phyloP scores from a whole-genome alignment of 228 moss, liverwort and hornwort genomes.

The Sphagnum magellanicum region DNA sequence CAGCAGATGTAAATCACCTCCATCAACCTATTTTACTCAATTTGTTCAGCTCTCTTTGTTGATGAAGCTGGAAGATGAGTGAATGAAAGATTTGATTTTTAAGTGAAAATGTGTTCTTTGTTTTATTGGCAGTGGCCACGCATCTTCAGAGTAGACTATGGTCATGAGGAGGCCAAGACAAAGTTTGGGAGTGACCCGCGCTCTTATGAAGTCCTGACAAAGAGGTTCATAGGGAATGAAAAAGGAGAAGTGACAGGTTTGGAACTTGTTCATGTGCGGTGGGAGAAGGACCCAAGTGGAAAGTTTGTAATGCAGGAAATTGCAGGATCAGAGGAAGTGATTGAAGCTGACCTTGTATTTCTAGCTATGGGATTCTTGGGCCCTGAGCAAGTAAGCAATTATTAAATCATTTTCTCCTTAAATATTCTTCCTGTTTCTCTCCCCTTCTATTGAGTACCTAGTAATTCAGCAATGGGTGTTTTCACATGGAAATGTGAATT shows the following conservation, averaged over 20 bases:
- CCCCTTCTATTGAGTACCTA: not conserved
- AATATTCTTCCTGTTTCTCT: not conserved
- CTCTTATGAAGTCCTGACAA: conserved; percentile 63
- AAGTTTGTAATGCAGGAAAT: conserved; percentile 63
- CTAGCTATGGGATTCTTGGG: conserved; percentile 77
- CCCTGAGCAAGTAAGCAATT: conserved; percentile 62
- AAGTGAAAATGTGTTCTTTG: too few species aligned
- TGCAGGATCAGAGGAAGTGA: conserved; percentile 50
- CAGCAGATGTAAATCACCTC: too few species aligned
- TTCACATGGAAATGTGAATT: not conserved
- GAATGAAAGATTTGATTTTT: too few species aligned
- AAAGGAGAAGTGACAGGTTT: conserved; percentile 47
- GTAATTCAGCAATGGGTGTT: not conserved
- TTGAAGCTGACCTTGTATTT: conserved; percentile 56
- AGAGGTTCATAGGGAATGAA: conserved; percentile 57
- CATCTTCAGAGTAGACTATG: conserved; percentile 66
- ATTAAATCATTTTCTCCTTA: not conserved
- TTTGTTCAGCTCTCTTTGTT: too few species aligned
- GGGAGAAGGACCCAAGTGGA: conserved; percentile 55
- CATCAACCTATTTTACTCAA: too few species aligned
- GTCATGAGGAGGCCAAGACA: conserved; percentile 61
- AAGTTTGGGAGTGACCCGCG: conserved; percentile 70
- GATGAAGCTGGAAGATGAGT: too few species aligned
- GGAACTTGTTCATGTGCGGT: conserved; percentile 53
- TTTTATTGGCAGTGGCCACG: conserved; percentile 46